A percentile compares a stretch with the other conserved stretches of the same genome.
phyloP scores from a whole-genome alignment of 176 grass and related monocot genomes.

The Dactylis glomerata region DNA sequence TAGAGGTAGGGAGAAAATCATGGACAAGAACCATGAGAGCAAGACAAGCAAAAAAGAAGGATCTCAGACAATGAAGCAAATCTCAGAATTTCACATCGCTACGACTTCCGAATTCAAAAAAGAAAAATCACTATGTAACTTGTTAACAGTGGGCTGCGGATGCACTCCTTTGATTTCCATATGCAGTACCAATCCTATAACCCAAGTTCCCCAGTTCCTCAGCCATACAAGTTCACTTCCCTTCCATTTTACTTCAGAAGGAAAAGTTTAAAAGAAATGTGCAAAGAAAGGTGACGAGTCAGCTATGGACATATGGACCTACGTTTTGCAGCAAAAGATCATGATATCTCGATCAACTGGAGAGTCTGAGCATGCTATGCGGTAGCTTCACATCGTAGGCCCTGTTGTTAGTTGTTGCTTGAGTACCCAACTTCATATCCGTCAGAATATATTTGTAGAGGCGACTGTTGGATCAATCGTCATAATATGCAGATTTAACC shows the following conservation, averaged over 20 bases:
- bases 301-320: constrained; percentile 52
- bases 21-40: not conserved
- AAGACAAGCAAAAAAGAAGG: not conserved
- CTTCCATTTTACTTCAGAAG: constrained; percentile 23
- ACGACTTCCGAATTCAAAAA: constrained; percentile 18
- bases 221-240: constrained; percentile 22
- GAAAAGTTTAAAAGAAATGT: constrained; percentile 22
- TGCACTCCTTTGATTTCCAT: constrained; percentile 20
- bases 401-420: constrained; percentile 33
- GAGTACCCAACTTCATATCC: constrained; percentile 25
- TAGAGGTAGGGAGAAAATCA: not conserved
- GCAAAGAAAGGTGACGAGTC: constrained; percentile 31
- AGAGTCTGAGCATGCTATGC: not conserved
- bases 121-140: constrained; percentile 16
- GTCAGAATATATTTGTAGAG: constrained; percentile 38
- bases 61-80: constrained; percentile 27
- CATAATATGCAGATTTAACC: constrained; percentile 19
- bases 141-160: constrained; percentile 8
- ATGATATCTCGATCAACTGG: not conserved
- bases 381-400: constrained; percentile 25
- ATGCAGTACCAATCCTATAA: constrained; percentile 5
- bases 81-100: constrained; percentile 20
- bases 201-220: not conserved
- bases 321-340: constrained; percentile 25
- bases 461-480: constrained; percentile 35